Percentiles rank a stretch among this genome's conserved stretches.
These are phyloP conservation scores for Calonectria multiphialidica DNA, from an alignment of 2,329 filamentous ascomycete species.

Conservation along the genomic window DNA sequence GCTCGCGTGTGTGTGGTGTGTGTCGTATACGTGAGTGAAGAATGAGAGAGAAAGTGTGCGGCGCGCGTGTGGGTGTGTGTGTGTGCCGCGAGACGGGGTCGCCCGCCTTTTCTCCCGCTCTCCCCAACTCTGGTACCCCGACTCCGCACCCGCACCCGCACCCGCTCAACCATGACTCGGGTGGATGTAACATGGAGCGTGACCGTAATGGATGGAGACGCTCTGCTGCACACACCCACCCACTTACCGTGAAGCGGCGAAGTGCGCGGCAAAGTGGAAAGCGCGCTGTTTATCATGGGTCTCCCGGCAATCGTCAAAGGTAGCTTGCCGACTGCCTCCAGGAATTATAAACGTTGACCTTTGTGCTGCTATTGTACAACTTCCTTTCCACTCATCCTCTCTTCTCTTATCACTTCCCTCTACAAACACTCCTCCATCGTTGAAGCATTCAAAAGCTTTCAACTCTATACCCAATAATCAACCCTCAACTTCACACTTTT, in stretches of 20 bases:
- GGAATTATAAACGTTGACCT: slow-evolving; percentile 3
- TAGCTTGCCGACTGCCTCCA: neutral
- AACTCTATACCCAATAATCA: too few relatives aligned
- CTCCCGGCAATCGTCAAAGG: slow-evolving; percentile 5
- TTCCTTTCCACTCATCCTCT: neutral
- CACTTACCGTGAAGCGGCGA: neutral
- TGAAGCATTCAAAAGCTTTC: neutral
- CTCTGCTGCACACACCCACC: neutral
- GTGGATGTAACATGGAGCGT: neutral
- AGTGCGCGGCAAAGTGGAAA: slow-evolving; percentile 6
- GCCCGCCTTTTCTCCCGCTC: neutral
- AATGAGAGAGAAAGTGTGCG: neutral
- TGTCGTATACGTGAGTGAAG: too few relatives aligned
- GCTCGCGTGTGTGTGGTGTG: too few relatives aligned
- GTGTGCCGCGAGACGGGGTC: neutral
- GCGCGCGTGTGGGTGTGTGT: neutral
- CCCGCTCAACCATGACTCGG: neutral
- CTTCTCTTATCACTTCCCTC: neutral
- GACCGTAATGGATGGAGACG: neutral
- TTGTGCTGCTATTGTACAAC: neutral
- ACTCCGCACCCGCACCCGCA: neutral
- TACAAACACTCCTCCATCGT: neutral
- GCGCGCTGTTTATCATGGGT: neutral
- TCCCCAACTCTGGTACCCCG: neutral
- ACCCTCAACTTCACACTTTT: neutral